Conservation (phyloP, 1,284 basidiomycete species). For the Abortiporus biennis region DNA sequence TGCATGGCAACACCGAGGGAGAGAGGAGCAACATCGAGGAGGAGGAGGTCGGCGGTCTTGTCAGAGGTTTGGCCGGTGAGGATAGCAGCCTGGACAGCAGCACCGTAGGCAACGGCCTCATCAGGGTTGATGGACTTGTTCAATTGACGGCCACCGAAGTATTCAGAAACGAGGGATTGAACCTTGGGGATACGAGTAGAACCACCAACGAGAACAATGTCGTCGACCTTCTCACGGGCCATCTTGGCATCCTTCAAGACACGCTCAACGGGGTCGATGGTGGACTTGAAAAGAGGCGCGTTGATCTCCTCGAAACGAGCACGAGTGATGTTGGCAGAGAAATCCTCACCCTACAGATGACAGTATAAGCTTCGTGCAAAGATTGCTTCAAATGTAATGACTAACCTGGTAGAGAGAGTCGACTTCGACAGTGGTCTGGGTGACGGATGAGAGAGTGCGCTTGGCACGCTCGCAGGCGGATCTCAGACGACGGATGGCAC, state of each 20-base stretch:
- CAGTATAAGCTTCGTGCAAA: too few relatives aligned
- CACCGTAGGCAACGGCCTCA: conserved; percentile 93
- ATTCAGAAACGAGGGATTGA: conserved; percentile 96
- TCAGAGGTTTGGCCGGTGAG: conserved; percentile 95
- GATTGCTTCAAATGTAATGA: too few relatives aligned
- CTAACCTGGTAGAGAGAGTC: conserved; percentile 94
- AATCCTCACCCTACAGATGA: conserved; percentile 72
- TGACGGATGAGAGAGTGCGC: conserved; percentile 95
- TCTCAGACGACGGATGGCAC: conserved; percentile 92
- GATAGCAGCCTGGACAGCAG: conserved; percentile 94
- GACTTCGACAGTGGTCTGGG: conserved; percentile 98
- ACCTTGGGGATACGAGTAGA: conserved; percentile 99
- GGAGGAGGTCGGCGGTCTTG: conserved; percentile 90
- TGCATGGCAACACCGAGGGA: conserved; percentile 99
- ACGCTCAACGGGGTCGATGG: conserved; percentile 97
- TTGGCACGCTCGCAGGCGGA: conserved; percentile 99
- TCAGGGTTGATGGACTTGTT: conserved; percentile 99
- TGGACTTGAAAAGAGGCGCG: conserved; percentile 90
- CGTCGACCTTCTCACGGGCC: conserved; percentile 94
- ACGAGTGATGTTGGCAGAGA: conserved; percentile 95
- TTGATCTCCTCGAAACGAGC: conserved; percentile 99
- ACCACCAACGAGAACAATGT: conserved; percentile 99
- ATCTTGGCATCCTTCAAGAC: conserved; percentile 99
- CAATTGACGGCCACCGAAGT: conserved; percentile 94
- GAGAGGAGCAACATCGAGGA: conserved; percentile 94